Conservation (phyloP, 495 filamentous ascomycete genomes). For the Talaromyces adpressus region DNA sequence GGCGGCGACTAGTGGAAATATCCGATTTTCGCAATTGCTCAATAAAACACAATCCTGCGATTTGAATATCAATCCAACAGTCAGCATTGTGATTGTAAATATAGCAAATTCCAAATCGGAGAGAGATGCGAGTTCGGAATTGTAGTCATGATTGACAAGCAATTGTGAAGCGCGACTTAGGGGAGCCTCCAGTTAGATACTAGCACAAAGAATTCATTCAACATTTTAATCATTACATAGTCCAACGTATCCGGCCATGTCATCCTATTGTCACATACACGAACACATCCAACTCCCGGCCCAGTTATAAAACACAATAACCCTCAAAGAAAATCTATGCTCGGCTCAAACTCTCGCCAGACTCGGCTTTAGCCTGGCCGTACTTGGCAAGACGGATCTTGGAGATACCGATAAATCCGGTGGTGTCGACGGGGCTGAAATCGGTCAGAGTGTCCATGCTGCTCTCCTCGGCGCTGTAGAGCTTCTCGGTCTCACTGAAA, state of each 20-base stretch:
- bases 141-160: background rate
- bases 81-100: background rate
- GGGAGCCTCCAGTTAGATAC: no score
- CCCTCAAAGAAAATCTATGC: constrained; percentile 1
- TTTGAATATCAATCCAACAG: background rate
- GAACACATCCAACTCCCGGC: background rate
- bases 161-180: no score
- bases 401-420: constrained; percentile 75
- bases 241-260: background rate
- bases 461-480: constrained; percentile 73
- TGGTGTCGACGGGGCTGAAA: constrained; percentile 67
- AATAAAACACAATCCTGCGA: background rate
- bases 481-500: constrained; percentile 69
- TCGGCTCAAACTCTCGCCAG: constrained; percentile 11
- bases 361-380: constrained; percentile 33
- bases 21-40: constrained; percentile 1
- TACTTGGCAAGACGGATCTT: constrained; percentile 91
- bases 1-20: background rate
- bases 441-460: constrained; percentile 84
- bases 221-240: constrained; percentile 4
- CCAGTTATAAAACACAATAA: background rate
- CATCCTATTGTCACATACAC: background rate
- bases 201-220: no score
- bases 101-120: background rate
- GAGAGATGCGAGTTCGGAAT: background rate